Percentiles rank a stretch among this genome's conserved stretches.
Evolutionary conservation across 768 basidiomycete species (phyloP).

Genomic region (Lactarius psammicola): DNA sequence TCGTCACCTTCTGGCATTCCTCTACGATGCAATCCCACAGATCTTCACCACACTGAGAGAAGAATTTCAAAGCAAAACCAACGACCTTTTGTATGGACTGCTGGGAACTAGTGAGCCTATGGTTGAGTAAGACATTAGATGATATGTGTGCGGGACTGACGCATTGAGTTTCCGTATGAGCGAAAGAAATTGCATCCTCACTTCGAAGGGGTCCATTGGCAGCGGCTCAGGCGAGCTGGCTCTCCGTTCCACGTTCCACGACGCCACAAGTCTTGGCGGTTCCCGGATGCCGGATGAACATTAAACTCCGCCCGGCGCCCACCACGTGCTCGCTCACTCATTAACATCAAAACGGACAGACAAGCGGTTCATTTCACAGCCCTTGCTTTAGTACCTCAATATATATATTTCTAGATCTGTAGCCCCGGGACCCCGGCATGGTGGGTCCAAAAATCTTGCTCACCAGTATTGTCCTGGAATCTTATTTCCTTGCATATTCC

Average conservation of each 20-base stretch:
- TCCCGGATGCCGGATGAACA: neutral
- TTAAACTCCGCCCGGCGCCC: neutral
- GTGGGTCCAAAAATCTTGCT: neutral
- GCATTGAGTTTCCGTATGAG: conserved; percentile 64
- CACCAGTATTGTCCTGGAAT: neutral
- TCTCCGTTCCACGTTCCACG: neutral
- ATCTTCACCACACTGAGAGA: conserved; percentile 82
- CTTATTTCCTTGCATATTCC: too few relatives aligned
- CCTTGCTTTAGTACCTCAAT: neutral
- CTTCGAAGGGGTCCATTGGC: conserved; percentile 66
- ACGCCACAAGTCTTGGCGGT: neutral
- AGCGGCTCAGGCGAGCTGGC: neutral
- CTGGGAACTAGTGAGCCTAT: conserved; percentile 58
- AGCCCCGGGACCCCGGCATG: neutral
- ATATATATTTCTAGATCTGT: conserved; percentile 2
- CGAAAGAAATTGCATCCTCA: conserved; percentile 68
- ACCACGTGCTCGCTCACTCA: neutral
- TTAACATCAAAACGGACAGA: neutral
- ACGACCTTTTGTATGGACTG: conserved; percentile 89
- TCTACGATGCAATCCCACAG: conserved; percentile 92
- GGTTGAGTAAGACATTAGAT: conserved; percentile 29
- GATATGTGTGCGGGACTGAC: conserved; percentile 40
- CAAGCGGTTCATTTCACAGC: neutral
- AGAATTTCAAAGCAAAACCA: conserved; percentile 80
- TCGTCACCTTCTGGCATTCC: conserved; percentile 78